Base-by-base conservation (phyloP, 2,329 filamentous ascomycete genomes). In the Aspergillus japonicus region DNA sequence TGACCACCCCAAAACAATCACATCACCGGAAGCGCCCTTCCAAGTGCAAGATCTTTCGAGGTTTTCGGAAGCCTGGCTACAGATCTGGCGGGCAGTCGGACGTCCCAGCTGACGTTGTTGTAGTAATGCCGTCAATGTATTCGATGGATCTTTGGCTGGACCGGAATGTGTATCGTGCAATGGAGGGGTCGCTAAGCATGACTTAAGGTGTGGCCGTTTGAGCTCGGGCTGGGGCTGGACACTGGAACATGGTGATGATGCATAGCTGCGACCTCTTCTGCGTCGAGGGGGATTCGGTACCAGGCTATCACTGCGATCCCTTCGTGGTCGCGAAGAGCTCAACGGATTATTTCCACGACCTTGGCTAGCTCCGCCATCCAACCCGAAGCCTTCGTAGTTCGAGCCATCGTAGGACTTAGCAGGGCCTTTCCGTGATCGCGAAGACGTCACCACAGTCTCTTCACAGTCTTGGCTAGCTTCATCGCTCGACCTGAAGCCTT, bases 11-110 rank as follows among this genome's bases (percentile, higher is more conserved):
- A 87, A 71, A 10, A 79, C 78, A 35, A 82, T 77, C 1, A 87
- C 79, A 68, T 87, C 86, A 24, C 82, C 81, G 0, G 85, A 87
- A 0, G 84, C 83, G 1, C 84, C 83, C 61, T 81, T 84, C 77
- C 83, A 87, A 14, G 77, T 75, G 55, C 74, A 77, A 26, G 73
- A 77, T 2, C 75, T 74, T 4, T 75, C 78, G 16, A 86, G 66
- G 1, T 77, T 73, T 24, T 78, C 71, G 33, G 67, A 68, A 24
- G 72, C 71, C 29, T 73, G 66, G 12, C 57, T 26, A 31, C 58
- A 56, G 54, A 72, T 48, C n/a, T 60, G 59, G 4, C 53, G 56
- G 14, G 64, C 59, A 14, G 56, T 52, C 11, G 24, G 26, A 42
- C 63, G 60, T n/a, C 68, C 70, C 19, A 75, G 50, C 61, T 75